phyloP scores from a whole-genome alignment of 345 rosid species.

The Crucihimalaya himalaica region DNA sequence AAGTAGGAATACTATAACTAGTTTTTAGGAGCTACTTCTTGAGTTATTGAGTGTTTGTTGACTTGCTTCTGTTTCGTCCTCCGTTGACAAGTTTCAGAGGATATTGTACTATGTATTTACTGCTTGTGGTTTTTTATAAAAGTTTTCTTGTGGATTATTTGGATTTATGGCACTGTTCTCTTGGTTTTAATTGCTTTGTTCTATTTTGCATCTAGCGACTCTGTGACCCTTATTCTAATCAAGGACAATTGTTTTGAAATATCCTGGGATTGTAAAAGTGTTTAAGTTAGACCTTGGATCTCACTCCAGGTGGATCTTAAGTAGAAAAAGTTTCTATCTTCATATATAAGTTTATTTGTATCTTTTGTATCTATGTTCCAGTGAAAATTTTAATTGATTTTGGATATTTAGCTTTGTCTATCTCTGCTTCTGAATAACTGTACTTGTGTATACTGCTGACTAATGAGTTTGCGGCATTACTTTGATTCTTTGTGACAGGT shows the following conservation, averaged over 20 bases:
- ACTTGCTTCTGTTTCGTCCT: neutral
- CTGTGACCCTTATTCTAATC: neutral
- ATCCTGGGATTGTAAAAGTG: neutral
- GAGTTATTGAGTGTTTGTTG: neutral
- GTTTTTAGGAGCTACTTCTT: constrained; percentile 6
- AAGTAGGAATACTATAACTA: constrained; percentile 8
- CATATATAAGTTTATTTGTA: neutral
- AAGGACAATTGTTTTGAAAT: neutral
- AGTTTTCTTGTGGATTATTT: neutral
- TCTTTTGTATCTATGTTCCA: neutral
- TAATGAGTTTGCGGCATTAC: neutral
- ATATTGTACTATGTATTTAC: neutral
- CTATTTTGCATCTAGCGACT: neutral
- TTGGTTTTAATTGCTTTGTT: constrained; percentile 13
- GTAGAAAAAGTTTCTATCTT: constrained; percentile 2
- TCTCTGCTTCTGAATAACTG: neutral
- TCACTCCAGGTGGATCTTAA: neutral
- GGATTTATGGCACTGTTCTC: neutral
- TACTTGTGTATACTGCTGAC: neutral
- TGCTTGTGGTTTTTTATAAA: neutral
- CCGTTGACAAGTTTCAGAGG: neutral
- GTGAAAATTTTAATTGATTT: neutral
- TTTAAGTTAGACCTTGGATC: neutral
- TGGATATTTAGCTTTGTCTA: neutral
- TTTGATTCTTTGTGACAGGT: constrained; percentile 27